Percentiles rank a stretch among this genome's conserved stretches.
phyloP scores from a whole-genome alignment of 2,329 filamentous ascomycete genomes.

The Aureobasidium sp. region DNA sequence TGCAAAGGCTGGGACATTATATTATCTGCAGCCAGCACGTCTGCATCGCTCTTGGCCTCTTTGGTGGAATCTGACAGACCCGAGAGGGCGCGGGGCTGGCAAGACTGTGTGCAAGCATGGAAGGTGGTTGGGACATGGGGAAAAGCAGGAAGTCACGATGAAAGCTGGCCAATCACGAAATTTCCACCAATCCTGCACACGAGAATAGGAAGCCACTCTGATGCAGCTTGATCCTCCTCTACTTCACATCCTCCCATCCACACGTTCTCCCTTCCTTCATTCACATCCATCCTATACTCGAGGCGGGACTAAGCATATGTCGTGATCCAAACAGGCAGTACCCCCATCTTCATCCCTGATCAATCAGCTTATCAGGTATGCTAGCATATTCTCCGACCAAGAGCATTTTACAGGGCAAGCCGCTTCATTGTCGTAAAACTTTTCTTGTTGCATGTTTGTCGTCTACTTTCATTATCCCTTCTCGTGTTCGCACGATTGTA shows the following conservation, averaged over 20 bases:
- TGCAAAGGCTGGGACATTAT: constrained; percentile 31
- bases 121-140: constrained; percentile 6
- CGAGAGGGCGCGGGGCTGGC: neutral
- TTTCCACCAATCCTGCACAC: no score
- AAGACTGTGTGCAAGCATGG: neutral
- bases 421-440: neutral
- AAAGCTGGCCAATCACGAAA: neutral
- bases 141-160: constrained; percentile 2
- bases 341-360: neutral
- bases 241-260: neutral
- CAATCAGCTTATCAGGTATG: neutral
- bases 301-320: neutral
- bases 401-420: neutral
- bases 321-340: neutral
- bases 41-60: neutral
- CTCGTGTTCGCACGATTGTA: neutral
- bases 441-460: neutral
- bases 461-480: neutral
- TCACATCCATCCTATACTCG: neutral
- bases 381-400: neutral
- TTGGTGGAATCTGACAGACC: neutral
- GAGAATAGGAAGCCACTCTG: neutral
- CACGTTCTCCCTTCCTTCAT: neutral
- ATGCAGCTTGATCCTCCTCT: neutral
- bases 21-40: constrained; percentile 17